Evolutionary conservation across 495 filamentous ascomycete genomes (phyloP), one percentile per base, ranked within the genome.

Genomic region (Penicillium coprophilum): DNA sequence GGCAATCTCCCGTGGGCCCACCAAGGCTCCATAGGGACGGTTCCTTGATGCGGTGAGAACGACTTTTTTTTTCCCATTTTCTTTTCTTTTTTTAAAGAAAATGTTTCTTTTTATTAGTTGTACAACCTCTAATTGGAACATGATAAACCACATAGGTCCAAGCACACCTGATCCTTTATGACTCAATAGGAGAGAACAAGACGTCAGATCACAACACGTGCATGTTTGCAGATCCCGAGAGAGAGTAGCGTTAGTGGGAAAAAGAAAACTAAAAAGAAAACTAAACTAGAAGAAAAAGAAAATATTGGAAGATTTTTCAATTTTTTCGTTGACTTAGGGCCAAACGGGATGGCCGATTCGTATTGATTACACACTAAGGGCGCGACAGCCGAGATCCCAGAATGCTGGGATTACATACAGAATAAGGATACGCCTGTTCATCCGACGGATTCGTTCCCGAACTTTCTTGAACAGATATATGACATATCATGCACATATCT

Each of bases 1-100:
- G 65, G 57, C 60, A 68, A 68, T 68, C 65, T 68, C 65, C 65
- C 65, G 63, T 61, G 56, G 65, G 44, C 61, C 65, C 65, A 68
- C 65, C 53, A 23, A 24, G 63, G 39, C 65, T 66, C 65, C 65
- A 66, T 68, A 51, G 45, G 51, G 53, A 57, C 57, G 56, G 53
- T 67, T 61, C 57, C 53, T 65, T 39, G 62, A 67, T 66, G 60
- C 63, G 63, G 65, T 66, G 63, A 65, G 9, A 47, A 48, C 23
- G 28, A 24, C 28, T 38, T 40, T 55, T 51, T 52, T 51, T 50
- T 56, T 31, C 43, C 46, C 17, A 28, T 46, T 38, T 36, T 57
- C 21, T 28, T 55, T 15, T 9, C 44, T 32, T 52, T 27, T 46
- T 28, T n/a, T n/a, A n/a, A n/a, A n/a, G n/a, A 2, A 5, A 19